A percentile compares a stretch with the other conserved stretches of the same genome.
Conservation (phyloP, 1,284 basidiomycete species). For the Leccinum griseonigrum region DNA sequence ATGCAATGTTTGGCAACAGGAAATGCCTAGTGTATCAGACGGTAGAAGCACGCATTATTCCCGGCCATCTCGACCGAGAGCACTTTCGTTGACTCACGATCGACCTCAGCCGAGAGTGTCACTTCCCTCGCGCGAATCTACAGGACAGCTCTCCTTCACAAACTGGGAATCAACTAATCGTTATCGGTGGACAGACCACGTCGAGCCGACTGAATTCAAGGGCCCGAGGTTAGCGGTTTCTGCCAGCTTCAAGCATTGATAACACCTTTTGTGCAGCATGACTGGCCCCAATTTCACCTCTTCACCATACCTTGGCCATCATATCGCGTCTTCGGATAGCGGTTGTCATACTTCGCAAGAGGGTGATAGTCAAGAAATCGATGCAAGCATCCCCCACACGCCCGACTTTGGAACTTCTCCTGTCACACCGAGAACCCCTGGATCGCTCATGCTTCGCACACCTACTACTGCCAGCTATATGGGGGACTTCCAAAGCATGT, state of each 20-base stretch:
- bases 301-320: conserved; percentile 15
- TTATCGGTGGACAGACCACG: conserved; percentile 21
- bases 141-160: conserved; percentile 28
- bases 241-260: conserved; percentile 3
- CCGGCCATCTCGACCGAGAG: conserved; percentile 25
- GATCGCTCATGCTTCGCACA: conserved; percentile 44
- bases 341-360: conserved; percentile 9
- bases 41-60: conserved; percentile 4
- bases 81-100: conserved; percentile 28
- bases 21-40: background rate
- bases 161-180: conserved; percentile 27
- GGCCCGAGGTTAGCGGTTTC: conserved; percentile 15
- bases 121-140: conserved; percentile 31
- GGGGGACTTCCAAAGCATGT: conserved; percentile 32
- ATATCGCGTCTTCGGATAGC: conserved; percentile 13
- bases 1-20: conserved; percentile 18
- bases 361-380: conserved; percentile 35
- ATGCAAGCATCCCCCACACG: conserved; percentile 40
- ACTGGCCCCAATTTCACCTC: conserved; percentile 7
- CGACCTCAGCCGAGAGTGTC: conserved; percentile 20
- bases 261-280: conserved; percentile 12
- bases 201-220: conserved; percentile 14
- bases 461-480: conserved; percentile 38
- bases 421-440: conserved; percentile 49
- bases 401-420: conserved; percentile 48